phyloP scores from a whole-genome alignment of 2,329 filamentous ascomycete genomes.

The Pestalotiopsis sp. region DNA sequence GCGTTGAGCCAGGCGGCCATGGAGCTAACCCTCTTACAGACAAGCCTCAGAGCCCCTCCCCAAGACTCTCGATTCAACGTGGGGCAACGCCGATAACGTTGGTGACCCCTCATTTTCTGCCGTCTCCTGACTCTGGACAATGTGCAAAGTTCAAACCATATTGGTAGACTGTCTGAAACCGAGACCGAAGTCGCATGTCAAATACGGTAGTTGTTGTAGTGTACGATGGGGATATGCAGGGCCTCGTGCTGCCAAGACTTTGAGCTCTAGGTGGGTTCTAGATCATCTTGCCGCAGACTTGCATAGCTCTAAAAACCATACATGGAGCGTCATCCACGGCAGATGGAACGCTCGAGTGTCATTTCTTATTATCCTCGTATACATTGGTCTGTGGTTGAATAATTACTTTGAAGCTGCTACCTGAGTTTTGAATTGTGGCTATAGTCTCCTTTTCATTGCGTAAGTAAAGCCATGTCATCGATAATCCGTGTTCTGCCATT shows the following conservation, averaged over 20 bases:
- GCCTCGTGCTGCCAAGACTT: neutral
- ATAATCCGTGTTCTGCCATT: neutral
- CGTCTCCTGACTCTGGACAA: neutral
- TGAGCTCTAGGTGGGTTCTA: neutral
- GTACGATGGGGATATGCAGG: neutral
- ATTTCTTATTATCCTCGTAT: neutral
- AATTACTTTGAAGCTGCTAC: neutral
- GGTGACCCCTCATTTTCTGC: neutral
- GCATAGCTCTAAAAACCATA: neutral
- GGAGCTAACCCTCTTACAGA: neutral
- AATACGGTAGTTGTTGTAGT: neutral
- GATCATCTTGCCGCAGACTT: neutral
- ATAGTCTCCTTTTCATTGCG: neutral
- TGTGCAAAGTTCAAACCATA: neutral
- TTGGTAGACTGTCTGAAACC: neutral
- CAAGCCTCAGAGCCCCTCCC: neutral
- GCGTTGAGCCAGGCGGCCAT: neutral
- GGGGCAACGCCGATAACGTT: conserved; percentile 2
- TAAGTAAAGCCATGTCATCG: neutral
- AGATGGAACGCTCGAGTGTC: neutral
- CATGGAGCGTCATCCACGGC: neutral
- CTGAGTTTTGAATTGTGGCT: neutral
- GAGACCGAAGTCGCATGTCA: neutral
- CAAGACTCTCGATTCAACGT: neutral
- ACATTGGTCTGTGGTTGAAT: neutral